Base-by-base conservation (phyloP, 805 yeast species). In the Saccharomyces mikatae region DNA sequence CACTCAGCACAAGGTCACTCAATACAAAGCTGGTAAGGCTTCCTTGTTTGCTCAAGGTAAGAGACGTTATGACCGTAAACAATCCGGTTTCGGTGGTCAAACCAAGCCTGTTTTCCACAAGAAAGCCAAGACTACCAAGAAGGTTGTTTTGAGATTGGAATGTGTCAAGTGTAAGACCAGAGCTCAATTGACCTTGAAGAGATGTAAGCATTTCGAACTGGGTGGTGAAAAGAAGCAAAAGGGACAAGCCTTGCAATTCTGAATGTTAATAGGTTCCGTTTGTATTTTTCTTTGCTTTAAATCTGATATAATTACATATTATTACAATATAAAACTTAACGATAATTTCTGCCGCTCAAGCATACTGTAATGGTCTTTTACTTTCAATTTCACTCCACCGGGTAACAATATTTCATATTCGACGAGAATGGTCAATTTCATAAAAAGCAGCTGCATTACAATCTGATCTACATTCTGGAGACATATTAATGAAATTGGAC, bases 201-300 rank as follows among this genome's bases (percentile, higher is more conserved):
- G 99, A 86, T 94, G 98, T 86, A 94, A 94, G 94, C 99, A 94
- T 84, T 94, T 94, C 80, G 99, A 94, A 84, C 90, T 94, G 77
- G 99, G 99, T 86, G 99, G 99, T 84, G 99, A 94, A 86, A 94
- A 88, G 89, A 94, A 94, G 83, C 97, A 94, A 83, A 94, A 94
- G 90, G 99, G 99, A 80, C 97, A 89, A 82, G 99, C 99, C 80
- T 86, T 94, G 80, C 99, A 94, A 85, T 94, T 94, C 81, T 94
- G 87, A 87, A 79, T 68, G 24, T 17, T 36, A 8, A 36, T 21
- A 24, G 44, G 9, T 36, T 36, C 22, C 17, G 44, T 17, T 36
- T 36, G 44, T 36, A 36, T 36, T 36, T 17, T 32, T 17, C 10
- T 36, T 36, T 8, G 24, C 17, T 32, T 36, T 1, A 21, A 36